Evolutionary conservation across 192 early-diverging fungal genomes (phyloP).

Genomic region (Linnemannia zychae): DNA sequence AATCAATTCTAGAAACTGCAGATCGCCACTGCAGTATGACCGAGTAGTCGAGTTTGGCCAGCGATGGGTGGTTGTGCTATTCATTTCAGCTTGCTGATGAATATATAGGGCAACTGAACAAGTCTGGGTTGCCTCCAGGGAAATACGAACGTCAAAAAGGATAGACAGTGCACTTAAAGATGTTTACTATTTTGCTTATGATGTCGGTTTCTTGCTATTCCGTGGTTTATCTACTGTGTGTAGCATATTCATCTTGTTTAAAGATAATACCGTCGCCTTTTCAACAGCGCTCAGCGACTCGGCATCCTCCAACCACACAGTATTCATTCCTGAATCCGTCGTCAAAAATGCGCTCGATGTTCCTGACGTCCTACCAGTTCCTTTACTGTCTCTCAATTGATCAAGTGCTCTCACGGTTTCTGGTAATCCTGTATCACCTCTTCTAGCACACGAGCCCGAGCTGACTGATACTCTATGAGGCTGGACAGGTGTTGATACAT

Average conservation of each 20-base stretch:
- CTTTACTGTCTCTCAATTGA: neutral
- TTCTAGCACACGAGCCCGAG: neutral
- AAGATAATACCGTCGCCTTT: neutral
- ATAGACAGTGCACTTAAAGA: too few relatives aligned
- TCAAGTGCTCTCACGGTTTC: neutral
- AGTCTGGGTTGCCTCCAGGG: too few relatives aligned
- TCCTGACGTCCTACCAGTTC: neutral
- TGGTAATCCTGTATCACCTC: neutral
- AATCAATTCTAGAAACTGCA: too few relatives aligned
- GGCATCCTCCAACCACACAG: neutral
- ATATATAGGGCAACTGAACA: too few relatives aligned
- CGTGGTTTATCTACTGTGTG: neutral
- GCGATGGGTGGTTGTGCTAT: too few relatives aligned
- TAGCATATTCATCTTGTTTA: neutral
- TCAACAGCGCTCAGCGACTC: neutral
- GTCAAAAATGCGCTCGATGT: constrained; percentile 1
- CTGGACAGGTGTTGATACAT: neutral
- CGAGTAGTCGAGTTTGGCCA: too few relatives aligned
- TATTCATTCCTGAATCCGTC: neutral
- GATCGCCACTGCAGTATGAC: too few relatives aligned
- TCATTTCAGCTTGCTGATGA: too few relatives aligned
- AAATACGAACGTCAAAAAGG: too few relatives aligned
- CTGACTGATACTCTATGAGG: neutral
- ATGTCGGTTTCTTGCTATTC: neutral
- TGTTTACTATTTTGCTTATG: neutral